Evolutionary conservation across 345 rosid species (phyloP).

Genomic region (Eucalyptus coolabah): DNA sequence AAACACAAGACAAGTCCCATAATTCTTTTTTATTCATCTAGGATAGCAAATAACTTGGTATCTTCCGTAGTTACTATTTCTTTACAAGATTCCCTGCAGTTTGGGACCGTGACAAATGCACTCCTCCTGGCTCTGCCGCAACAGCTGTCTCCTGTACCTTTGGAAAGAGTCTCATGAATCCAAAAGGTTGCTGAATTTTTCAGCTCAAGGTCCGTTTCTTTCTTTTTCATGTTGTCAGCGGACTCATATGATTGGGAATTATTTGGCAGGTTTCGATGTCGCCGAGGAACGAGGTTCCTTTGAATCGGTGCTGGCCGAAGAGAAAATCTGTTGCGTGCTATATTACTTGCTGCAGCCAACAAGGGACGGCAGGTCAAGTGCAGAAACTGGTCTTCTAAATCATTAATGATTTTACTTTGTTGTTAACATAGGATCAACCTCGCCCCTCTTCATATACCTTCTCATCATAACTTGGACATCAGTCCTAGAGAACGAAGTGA

Average conservation of each 20-base stretch:
- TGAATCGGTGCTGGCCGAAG: background rate
- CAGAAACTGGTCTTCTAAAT: background rate
- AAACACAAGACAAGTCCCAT: background rate
- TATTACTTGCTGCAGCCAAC: background rate
- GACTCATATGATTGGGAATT: background rate
- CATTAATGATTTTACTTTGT: background rate
- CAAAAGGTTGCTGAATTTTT: background rate
- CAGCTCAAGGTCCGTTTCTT: background rate
- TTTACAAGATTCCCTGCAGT: background rate
- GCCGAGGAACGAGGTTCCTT: background rate
- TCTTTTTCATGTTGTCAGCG: background rate
- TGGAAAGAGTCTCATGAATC: background rate
- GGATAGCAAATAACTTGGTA: background rate
- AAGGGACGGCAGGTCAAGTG: background rate
- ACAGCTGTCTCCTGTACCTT: background rate
- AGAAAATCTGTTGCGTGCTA: background rate
- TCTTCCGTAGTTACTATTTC: background rate
- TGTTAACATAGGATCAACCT: background rate
- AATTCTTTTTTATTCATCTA: background rate
- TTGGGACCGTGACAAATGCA: background rate
- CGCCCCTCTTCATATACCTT: background rate
- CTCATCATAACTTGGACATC: background rate
- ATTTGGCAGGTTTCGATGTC: background rate
- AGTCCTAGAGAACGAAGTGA: background rate
- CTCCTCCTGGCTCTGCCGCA: background rate